Evolutionary conservation across 495 filamentous ascomycete genomes (phyloP), one percentile per base, ranked within the genome.

Genomic region (Penicillium herquei): DNA sequence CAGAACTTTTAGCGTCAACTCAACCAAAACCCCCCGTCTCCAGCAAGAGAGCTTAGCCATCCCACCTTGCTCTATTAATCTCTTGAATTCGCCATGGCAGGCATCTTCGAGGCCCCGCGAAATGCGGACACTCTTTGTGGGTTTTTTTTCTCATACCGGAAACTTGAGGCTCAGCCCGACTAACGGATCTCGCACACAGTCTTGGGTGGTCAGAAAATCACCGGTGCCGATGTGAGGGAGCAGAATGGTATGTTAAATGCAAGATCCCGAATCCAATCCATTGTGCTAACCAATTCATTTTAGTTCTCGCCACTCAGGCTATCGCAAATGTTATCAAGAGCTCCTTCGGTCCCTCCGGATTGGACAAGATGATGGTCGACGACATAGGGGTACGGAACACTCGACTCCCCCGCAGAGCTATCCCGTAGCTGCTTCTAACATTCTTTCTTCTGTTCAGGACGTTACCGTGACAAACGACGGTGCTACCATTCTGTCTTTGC

Each of bases 341-440:
- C 75, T 99, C 94, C 12, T 99, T 98, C 71, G 94, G 94, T 39
- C 94, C 94, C 54, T 96, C 90, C 55, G 94, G 94, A 34, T 78
- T 99, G 61, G 94, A 99, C 69, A 99, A 99, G 83, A 98, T 99
- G 95, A 98, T 99, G 95, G 95, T 99, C 67, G 94, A 99, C 73
- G 94, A 99, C 68, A 98, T 98, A 70, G 94, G 94, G 64, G 89
- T 92, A 82, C 58, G 87, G 64, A 62, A 44, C 45, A 13, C 13
- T 30, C 31, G 39, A 53, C 51, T 49, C 58, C 68, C 71, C 70
- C 70, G 65, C 69, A 63, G 39, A 52, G 66, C 63, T 57, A 33
- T 37, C 14, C 10, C n/a, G 54, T 45, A 55, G 51, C 21, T 26
- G 21, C 49, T 60, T 64, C 59, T 74, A 60, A 75, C 57, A 54